Base-by-base conservation (phyloP, 306 rosid genomes). In the Cucumis melo region DNA sequence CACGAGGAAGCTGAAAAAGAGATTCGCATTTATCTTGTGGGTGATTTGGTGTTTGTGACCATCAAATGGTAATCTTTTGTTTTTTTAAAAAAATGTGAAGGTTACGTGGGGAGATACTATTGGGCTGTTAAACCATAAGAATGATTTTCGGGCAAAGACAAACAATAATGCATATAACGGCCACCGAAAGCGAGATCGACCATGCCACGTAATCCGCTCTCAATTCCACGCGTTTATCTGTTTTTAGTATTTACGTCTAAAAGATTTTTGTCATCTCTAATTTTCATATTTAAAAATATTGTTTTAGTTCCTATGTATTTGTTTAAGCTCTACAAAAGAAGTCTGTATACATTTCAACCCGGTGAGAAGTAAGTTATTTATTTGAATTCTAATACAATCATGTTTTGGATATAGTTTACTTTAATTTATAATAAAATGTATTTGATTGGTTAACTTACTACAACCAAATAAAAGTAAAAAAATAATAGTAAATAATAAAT, bases 1-100 rank as follows among this genome's bases (percentile, higher is more conserved):
- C 55, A 42, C 6, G 38, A 44, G 56, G 51, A 21, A 13, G 32
- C 21, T 36, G 38, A 44, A 23, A 42, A 39, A 12, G 38, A 70
- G 75, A 70, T 70, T 44, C 56, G 38, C 75, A 44, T 70, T 65
- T 70, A 70, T 70, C 75, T 44, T 36, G 75, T 70, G 56, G 74
- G 46, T 44, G 74, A 21, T 66, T 2, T 42, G 34, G 38, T 13
- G 56, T 50, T 6, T 44, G 74, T 67, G 38, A 68, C 54, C 74
- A 50, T 56, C 56, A 68, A 34, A 21, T 68, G 57, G 74, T 44
- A 14, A 39, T 38, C 12, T 9, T 65, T 16, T 32, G 36, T 32
- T 32, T 27, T 27, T 1, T 27, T 2, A 17, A 8, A 38, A 39
- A 66, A 39, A n/a, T n/a, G 0, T 0, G 2, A 0, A 0, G 23